These are phyloP conservation scores for Blechomonas ayalai DNA, from an alignment of 208 protist species.

Conservation along the genomic window DNA sequence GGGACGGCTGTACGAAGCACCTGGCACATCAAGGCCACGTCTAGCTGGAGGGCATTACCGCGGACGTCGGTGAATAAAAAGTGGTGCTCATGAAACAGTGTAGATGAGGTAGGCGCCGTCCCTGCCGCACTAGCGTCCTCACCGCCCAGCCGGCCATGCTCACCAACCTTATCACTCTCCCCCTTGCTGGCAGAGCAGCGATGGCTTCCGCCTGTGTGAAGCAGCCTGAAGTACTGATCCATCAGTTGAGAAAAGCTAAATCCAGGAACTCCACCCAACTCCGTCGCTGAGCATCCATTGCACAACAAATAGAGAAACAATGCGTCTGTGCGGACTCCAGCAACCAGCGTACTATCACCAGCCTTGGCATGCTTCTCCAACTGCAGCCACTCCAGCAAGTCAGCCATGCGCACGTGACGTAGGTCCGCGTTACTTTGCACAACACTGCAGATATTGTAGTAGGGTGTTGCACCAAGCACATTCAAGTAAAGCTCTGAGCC, in stretches of 20 bases:
- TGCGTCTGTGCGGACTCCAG: constrained; percentile 55
- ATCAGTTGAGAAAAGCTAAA: constrained; percentile 34
- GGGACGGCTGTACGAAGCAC: constrained; percentile 11
- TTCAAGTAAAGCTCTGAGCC: constrained; percentile 58
- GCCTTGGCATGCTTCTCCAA: constrained; percentile 27
- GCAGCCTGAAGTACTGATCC: constrained; percentile 25
- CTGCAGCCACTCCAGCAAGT: constrained; percentile 68
- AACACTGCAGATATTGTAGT: constrained; percentile 48
- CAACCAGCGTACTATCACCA: constrained; percentile 35
- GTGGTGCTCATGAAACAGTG: background rate
- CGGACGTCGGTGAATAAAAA: constrained; percentile 32
- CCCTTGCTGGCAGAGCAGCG: background rate
- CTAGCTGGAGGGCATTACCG: constrained; percentile 20
- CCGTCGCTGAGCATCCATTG: constrained; percentile 40
- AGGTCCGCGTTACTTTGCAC: constrained; percentile 52
- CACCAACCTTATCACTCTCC: constrained; percentile 2
- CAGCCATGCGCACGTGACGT: constrained; percentile 35
- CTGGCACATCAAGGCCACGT: constrained; percentile 11
- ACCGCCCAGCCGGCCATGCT: background rate
- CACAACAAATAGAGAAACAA: constrained; percentile 64
- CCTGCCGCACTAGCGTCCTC: background rate
- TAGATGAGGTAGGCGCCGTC: background rate
- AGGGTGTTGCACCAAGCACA: constrained; percentile 62
- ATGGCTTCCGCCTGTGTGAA: background rate
- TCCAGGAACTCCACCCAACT: constrained; percentile 26